Base-by-base conservation (phyloP, 73 alveolate genomes). In the Blepharisma japonicum region DNA sequence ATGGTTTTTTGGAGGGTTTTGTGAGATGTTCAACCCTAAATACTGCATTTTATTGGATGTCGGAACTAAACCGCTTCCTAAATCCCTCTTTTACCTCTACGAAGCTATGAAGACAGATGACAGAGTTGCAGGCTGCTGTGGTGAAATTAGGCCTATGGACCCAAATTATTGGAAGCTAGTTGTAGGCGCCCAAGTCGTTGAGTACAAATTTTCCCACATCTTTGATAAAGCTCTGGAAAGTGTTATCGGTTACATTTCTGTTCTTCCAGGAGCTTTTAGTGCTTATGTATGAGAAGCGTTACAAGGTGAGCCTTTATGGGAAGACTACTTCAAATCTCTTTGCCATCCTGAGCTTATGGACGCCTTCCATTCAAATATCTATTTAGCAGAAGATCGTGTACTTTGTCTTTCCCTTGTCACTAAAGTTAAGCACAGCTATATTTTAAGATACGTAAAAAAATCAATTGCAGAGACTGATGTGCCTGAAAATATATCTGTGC, bases 241-340 rank as follows among this genome's bases (percentile, higher is more conserved):
- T 42, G n/a, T 70, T 4, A 23, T 70, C 25, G 80, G 80, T 11
- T 77, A 74, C 54, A 72, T 56, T 6, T 42, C 89, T 6, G 85
- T 82, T 4, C 81, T 82, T 7, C 89, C 89, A 32, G 85, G 89
- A 0, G 89, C 85, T 2, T 81, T 81, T 55, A 70, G 83, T 45
- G 71, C 84, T 25, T 81, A 70, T 25, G 18, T 85, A 14, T 82
- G 80, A 71, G 61, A 77, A 6, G 83, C 83, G 6, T 42, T 82
- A 27, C 71, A 61, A 25, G 47, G 47, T 2, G 74, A 61, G 11
- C 80, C 80, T 38, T 25, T 70, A 14, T 70, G 80, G 80, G 56
- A 45, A 47, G 68, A 70, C 14, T 70, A 70, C 46, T 70, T 70
- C 4, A 70, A 70, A 70, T 70, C 74, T 61, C 14, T 61, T 20